A percentile compares a stretch with the other conserved stretches of the same genome.
Conservation (phyloP, 176 grass and related monocot genomes). For the Avena sativa region DNA sequence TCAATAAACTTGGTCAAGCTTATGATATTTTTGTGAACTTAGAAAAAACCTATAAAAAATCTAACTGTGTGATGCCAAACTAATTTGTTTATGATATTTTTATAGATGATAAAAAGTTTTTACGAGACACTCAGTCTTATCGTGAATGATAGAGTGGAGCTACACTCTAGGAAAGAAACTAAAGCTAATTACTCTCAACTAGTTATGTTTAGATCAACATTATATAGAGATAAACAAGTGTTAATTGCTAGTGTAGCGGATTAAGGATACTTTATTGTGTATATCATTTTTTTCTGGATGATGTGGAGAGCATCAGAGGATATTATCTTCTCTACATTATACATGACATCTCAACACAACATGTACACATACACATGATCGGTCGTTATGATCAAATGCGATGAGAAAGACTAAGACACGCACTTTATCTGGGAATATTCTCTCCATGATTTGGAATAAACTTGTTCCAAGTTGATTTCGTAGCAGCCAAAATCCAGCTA, state of each 20-base stretch:
- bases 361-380: background rate
- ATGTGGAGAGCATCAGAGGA: background rate
- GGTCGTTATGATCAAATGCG: background rate
- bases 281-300: background rate
- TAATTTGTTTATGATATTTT: no score
- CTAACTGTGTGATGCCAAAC: no score
- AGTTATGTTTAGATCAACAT: background rate
- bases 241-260: background rate
- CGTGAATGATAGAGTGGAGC: no score
- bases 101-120: no score
- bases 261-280: background rate
- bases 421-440: constrained; percentile 39
- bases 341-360: background rate
- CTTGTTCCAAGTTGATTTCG: constrained; percentile 7
- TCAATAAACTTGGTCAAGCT: no score
- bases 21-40: no score
- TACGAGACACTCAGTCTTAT: no score
- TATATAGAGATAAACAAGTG: background rate
- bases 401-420: constrained; percentile 21
- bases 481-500: background rate
- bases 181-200: no score
- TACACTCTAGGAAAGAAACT: no score
- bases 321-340: background rate
- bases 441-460: constrained; percentile 30
- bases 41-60: no score